These are phyloP conservation scores for Mortierella sp. DNA, from an alignment of 371 early-diverging fungal species.

Conservation along the genomic window DNA sequence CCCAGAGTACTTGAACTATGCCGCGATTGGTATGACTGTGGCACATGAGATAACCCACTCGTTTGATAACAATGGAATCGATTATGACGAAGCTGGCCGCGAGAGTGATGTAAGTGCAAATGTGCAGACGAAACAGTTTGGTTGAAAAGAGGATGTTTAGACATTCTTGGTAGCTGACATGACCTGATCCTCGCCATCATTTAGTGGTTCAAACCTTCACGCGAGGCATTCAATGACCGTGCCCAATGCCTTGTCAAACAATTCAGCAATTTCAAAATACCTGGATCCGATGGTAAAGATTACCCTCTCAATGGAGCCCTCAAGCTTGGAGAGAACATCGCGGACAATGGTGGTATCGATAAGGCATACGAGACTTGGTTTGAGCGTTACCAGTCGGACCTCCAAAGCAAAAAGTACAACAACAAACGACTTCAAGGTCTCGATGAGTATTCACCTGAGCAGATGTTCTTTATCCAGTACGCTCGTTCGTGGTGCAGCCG, in stretches of 20 bases:
- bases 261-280: constrained; percentile 53
- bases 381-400: constrained; percentile 50
- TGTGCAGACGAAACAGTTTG: too few species aligned
- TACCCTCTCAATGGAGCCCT: constrained; percentile 62
- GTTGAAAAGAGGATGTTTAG: too few species aligned
- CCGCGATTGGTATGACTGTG: constrained; percentile 65
- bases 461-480: constrained; percentile 64
- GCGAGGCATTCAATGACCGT: constrained; percentile 57
- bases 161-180: too few species aligned
- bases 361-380: constrained; percentile 56
- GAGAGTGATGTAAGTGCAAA: constrained; percentile 24
- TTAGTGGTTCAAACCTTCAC: constrained; percentile 67
- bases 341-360: constrained; percentile 76
- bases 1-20: constrained; percentile 67
- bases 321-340: constrained; percentile 76
- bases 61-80: constrained; percentile 28
- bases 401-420: constrained; percentile 1
- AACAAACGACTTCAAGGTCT: constrained; percentile 14
- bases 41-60: constrained; percentile 69
- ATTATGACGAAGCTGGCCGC: constrained; percentile 14
- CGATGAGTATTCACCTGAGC: constrained; percentile 53
- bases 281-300: not conserved
- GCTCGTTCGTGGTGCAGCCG: constrained; percentile 65
- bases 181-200: not conserved
- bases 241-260: constrained; percentile 71